These are phyloP conservation scores for Xerocomus brunneocitrinus DNA, from an alignment of 768 basidiomycete species.

Conservation along the genomic window DNA sequence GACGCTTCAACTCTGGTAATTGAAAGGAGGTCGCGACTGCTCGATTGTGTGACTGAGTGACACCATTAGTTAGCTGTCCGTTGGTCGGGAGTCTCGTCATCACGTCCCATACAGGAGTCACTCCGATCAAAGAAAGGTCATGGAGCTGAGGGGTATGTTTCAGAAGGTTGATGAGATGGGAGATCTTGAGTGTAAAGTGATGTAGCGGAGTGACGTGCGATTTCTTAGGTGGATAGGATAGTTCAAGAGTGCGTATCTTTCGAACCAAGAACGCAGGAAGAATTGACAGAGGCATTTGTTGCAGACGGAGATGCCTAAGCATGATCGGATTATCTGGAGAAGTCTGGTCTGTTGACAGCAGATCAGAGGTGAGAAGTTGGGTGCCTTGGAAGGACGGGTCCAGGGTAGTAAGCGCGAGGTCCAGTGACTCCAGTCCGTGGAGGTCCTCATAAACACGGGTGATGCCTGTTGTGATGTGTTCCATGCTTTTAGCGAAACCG, in stretches of 20 bases:
- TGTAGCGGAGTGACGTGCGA: slow-evolving; percentile 15
- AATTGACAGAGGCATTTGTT: slow-evolving; percentile 38
- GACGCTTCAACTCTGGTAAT: slow-evolving; percentile 37
- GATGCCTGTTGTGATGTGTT: slow-evolving; percentile 22
- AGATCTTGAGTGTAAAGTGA: slow-evolving; percentile 37
- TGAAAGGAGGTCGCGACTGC: slow-evolving; percentile 22
- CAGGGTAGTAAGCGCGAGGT: slow-evolving; percentile 24
- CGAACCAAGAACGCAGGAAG: slow-evolving; percentile 35
- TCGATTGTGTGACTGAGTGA: slow-evolving; percentile 5
- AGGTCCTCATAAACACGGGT: slow-evolving; percentile 12
- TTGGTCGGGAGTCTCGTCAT: slow-evolving; percentile 9
- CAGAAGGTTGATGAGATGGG: slow-evolving; percentile 36
- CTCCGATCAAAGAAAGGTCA: slow-evolving; percentile 40
- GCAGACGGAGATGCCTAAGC: slow-evolving; percentile 36
- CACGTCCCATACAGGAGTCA: slow-evolving; percentile 39
- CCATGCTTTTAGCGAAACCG: slow-evolving; percentile 26
- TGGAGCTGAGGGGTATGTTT: slow-evolving; percentile 37
- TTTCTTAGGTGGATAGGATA: slow-evolving; percentile 36
- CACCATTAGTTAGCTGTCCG: slow-evolving; percentile 6
- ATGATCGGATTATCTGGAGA: slow-evolving; percentile 1
- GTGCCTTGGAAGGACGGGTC: slow-evolving; percentile 28
- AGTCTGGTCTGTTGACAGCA: slow-evolving; percentile 9
- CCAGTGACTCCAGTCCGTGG: slow-evolving; percentile 25
- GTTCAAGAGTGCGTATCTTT: slow-evolving; percentile 39
- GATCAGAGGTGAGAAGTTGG: slow-evolving; percentile 20